A percentile compares a stretch with the other conserved stretches of the same genome.
These are phyloP conservation scores for Cucurbita pepo DNA, from an alignment of 306 rosid genomes.

Conservation along the genomic window DNA sequence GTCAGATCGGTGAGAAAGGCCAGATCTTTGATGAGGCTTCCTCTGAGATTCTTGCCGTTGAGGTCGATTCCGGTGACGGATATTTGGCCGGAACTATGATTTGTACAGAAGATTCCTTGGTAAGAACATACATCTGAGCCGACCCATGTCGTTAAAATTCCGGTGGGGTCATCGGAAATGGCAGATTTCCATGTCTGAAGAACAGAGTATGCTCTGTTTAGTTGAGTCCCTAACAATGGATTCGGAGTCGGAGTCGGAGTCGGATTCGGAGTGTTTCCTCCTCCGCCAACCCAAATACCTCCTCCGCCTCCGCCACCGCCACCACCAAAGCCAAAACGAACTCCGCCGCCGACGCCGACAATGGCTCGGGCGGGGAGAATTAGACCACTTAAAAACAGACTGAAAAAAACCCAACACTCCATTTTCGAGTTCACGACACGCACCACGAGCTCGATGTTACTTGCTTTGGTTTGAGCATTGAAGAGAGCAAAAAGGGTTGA, in stretches of 20 bases:
- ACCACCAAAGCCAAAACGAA: constrained; percentile 8
- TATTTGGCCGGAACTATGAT: constrained; percentile 20
- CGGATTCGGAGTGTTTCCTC: constrained; percentile 22
- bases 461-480: neutral
- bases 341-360: constrained; percentile 3
- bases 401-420: constrained; percentile 31
- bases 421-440: constrained; percentile 22
- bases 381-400: neutral
- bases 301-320: constrained; percentile 33
- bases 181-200: constrained; percentile 91
- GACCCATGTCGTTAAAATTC: constrained; percentile 47
- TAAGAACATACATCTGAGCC: constrained; percentile 79
- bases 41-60: constrained; percentile 74
- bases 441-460: neutral
- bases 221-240: constrained; percentile 36
- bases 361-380: neutral
- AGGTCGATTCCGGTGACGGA: constrained; percentile 76
- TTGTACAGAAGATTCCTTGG: constrained; percentile 71
- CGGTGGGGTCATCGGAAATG: constrained; percentile 61
- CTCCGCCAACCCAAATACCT: constrained; percentile 61
- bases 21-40: constrained; percentile 59
- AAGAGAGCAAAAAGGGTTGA: neutral
- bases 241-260: neutral
- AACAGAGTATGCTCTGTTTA: constrained; percentile 47
- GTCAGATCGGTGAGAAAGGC: constrained; percentile 55